Percentiles rank a stretch among this genome's conserved stretches.
Conservation (phyloP, 2,329 filamentous ascomycete genomes). For the Botrytis porri region DNA sequence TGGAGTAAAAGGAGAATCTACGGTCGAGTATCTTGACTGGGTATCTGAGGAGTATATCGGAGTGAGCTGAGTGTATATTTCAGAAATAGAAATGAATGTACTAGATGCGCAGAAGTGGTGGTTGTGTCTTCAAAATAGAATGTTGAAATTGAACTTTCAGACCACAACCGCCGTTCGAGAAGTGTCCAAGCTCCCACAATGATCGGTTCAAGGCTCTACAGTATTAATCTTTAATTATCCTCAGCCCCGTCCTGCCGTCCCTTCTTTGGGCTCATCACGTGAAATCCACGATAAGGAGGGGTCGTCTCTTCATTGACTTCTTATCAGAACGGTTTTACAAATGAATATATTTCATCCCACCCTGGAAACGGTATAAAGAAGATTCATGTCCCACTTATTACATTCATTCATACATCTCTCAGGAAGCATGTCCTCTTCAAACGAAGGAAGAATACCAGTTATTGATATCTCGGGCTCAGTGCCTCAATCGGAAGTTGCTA, state of each 20-base stretch:
- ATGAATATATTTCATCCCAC: slow-evolving; percentile 3
- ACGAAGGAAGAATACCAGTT: slow-evolving; percentile 59
- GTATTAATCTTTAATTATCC: too few species aligned
- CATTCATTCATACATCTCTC: not conserved
- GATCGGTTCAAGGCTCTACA: not conserved
- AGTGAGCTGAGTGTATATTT: not conserved
- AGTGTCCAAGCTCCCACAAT: not conserved
- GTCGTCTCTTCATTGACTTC: not conserved
- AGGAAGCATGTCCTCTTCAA: slow-evolving; percentile 8
- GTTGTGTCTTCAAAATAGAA: not conserved
- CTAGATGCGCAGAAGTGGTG: not conserved
- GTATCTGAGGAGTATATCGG: not conserved
- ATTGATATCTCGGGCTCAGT: slow-evolving; percentile 71
- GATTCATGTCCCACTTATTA: not conserved
- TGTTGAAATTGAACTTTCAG: not conserved
- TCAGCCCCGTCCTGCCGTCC: not conserved
- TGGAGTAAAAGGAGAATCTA: not conserved
- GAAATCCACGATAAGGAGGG: not conserved
- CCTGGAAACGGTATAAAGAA: not conserved
- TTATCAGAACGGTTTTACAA: not conserved
- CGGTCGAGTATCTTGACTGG: not conserved
- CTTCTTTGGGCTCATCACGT: not conserved
- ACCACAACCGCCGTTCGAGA: slow-evolving; percentile 5
- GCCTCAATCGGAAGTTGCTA: slow-evolving; percentile 55
- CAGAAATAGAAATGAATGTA: not conserved